Conservation (phyloP, 352 stramenopile genomes). For the Globisporangium paroecandrum region DNA sequence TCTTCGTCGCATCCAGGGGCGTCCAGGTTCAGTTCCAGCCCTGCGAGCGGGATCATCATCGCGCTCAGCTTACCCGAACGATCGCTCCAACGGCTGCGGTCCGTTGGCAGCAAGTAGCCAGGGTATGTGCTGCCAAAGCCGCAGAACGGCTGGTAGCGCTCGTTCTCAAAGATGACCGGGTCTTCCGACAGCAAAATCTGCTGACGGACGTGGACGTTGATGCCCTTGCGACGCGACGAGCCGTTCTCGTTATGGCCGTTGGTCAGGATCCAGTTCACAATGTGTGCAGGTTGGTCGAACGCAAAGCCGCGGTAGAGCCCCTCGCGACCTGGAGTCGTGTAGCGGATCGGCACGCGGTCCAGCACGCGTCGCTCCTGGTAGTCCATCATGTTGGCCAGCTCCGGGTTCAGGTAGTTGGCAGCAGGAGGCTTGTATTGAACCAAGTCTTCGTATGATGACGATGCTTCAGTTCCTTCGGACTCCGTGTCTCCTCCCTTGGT, state of each 20-base stretch:
- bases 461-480: neutral
- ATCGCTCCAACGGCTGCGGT: slow-evolving; percentile 83
- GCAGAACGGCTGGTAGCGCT: slow-evolving; percentile 83
- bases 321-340: slow-evolving; percentile 35
- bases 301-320: slow-evolving; percentile 80
- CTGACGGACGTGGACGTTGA: slow-evolving; percentile 64
- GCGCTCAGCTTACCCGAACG: slow-evolving; percentile 71
- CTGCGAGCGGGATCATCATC: slow-evolving; percentile 63
- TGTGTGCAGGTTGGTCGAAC: slow-evolving; percentile 72
- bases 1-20: slow-evolving; percentile 64
- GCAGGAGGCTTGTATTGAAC: slow-evolving; percentile 43
- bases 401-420: slow-evolving; percentile 57
- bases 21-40: slow-evolving; percentile 61
- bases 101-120: slow-evolving; percentile 73
- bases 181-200: slow-evolving; percentile 67
- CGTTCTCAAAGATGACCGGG: slow-evolving; percentile 83
- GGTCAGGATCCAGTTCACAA: slow-evolving; percentile 76
- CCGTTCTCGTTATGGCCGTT: slow-evolving; percentile 30
- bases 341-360: slow-evolving; percentile 43
- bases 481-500: neutral
- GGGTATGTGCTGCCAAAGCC: slow-evolving; percentile 82
- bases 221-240: slow-evolving; percentile 40
- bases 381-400: slow-evolving; percentile 74
- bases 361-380: slow-evolving; percentile 70
- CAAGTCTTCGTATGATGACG: slow-evolving; percentile 28